A percentile compares a stretch with the other conserved stretches of the same genome.
phyloP scores from a whole-genome alignment of 2,329 filamentous ascomycete genomes.

The Leptographium radiaticola region DNA sequence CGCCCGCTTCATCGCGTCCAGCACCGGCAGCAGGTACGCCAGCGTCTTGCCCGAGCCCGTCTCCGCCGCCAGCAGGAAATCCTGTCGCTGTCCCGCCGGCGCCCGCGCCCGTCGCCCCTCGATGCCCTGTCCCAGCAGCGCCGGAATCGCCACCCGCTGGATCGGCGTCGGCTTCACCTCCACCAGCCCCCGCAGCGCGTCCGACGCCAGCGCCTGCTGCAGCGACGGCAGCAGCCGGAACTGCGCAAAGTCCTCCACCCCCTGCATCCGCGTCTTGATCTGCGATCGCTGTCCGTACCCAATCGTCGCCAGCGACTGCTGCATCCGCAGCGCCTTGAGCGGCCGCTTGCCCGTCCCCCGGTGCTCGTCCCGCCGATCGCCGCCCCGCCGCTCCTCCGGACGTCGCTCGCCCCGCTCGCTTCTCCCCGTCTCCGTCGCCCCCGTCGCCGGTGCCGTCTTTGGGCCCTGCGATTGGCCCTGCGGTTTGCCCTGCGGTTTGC shows the following conservation, averaged over 20 bases:
- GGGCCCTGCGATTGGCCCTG: not conserved
- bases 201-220: constrained; percentile 55
- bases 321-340: constrained; percentile 89
- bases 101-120: constrained; percentile 7
- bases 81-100: constrained; percentile 16
- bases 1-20: constrained; percentile 73
- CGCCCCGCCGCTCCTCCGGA: not conserved
- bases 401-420: too few species aligned
- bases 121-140: constrained; percentile 49
- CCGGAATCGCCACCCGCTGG: constrained; percentile 78
- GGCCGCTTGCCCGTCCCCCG: constrained; percentile 19
- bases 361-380: not conserved
- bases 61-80: constrained; percentile 81
- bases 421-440: not conserved
- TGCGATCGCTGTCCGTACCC: constrained; percentile 54
- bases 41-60: constrained; percentile 96
- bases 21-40: constrained; percentile 73
- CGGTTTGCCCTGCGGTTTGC: not conserved
- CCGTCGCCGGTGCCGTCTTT: constrained; percentile 6
- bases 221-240: constrained; percentile 63
- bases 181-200: constrained; percentile 62
- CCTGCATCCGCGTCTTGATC: constrained; percentile 43
- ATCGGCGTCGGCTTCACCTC: constrained; percentile 77
- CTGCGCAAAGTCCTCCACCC: constrained; percentile 67
- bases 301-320: constrained; percentile 61